These are phyloP conservation scores for Talaromyces marneffei DNA, from an alignment of 2,329 filamentous ascomycete species.

Conservation along the genomic window DNA sequence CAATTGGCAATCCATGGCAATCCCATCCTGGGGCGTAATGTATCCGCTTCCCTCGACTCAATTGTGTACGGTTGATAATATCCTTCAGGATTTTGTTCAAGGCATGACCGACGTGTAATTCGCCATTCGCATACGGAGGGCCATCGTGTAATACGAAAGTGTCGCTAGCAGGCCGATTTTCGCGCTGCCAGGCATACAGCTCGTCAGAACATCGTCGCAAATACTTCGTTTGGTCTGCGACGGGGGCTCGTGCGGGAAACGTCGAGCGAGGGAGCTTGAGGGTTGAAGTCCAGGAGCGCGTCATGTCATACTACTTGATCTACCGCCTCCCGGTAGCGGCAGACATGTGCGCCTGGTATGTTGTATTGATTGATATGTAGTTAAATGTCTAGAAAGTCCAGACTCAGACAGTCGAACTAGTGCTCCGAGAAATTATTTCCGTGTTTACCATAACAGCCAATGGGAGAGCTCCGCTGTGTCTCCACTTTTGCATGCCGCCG, in stretches of 20 bases:
- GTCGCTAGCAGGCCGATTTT: slow-evolving; percentile 42
- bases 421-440: neutral
- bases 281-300: slow-evolving; percentile 63
- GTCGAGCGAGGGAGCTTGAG: slow-evolving; percentile 68
- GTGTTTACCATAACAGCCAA: neutral
- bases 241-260: slow-evolving; percentile 53
- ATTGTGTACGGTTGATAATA: slow-evolving; percentile 74
- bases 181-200: slow-evolving; percentile 80
- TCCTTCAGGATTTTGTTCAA: slow-evolving; percentile 97
- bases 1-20: slow-evolving; percentile 93
- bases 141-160: slow-evolving; percentile 88
- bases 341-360: neutral
- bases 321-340: neutral
- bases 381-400: no score
- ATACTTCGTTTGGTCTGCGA: slow-evolving; percentile 49
- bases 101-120: slow-evolving; percentile 85
- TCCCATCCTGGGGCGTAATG: slow-evolving; percentile 93
- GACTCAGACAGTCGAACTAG: no score
- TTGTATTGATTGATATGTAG: neutral
- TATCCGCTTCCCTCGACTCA: slow-evolving; percentile 70
- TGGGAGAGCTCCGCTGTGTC: neutral
- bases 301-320: slow-evolving; percentile 12
- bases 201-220: slow-evolving; percentile 76
- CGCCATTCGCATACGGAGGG: slow-evolving; percentile 92
- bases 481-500: neutral